Base-by-base conservation (phyloP, 176 grass and related monocot genomes). In the Eleusine indica region DNA sequence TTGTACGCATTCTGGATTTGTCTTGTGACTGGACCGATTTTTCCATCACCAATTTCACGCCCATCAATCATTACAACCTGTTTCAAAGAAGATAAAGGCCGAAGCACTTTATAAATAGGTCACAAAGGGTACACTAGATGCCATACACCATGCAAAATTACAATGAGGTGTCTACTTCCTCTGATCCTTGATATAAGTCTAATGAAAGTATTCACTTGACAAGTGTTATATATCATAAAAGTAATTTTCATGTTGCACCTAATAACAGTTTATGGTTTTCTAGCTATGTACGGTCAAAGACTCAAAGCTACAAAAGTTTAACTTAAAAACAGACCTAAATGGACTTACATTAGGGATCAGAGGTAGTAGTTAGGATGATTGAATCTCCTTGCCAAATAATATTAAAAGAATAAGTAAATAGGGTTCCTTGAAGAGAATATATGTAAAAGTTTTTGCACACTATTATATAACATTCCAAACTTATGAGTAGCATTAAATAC, bases 41-140 rank as follows among this genome's bases (percentile, higher is more conserved):
- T 82, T 53, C 88, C 95, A 14, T 87, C 82, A 10, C 90, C 90
- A 39, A 92, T 93, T 37, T 87, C 49, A 37, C 92, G 90, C 0
- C 92, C 95, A 30, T 97, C 95, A 43, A 94, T 94, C 90, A 86
- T 91, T 68, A 97, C 88, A 25, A 92, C 95, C 95, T 97, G 73
- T 71, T 60, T 16, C 32, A 35, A 35, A 35, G 32, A 35, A 35
- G 32, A 35, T 35, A 35, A 35, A 35, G 32, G 47, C 64, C 3
- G 21, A 64, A 38, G 7, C 12, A 41, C 12, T 51, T 21, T 25
- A 65, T 13, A 42, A 71, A 3, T 25, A 28, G 60, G 18, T 28
- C 18, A 39, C 1, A 7, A 40, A 30, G 4, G 51, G 19, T 71
- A 77, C 18, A 86, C n/a, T 53, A 21, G 35, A 68, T 80, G 38